Evolutionary conservation across 2,329 filamentous ascomycete genomes (phyloP), one percentile per base, ranked within the genome.

Genomic region (Achaetomium macrosporum): DNA sequence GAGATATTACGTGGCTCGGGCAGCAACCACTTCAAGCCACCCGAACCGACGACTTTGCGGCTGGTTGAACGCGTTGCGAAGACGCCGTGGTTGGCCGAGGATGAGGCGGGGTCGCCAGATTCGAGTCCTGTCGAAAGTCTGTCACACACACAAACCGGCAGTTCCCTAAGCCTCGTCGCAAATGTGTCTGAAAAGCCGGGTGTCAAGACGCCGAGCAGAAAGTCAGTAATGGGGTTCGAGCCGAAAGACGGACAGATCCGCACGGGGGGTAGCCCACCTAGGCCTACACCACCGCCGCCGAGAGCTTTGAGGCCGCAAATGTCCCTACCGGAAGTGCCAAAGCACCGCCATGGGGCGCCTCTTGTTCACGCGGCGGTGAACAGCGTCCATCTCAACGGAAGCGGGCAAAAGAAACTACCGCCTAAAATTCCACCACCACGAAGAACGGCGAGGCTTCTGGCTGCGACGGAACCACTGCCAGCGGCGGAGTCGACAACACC

Each of bases 111-210:
- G 67, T 45, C 51, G 8, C 66, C 75, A 59, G 67, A 71, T 41
- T 70, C 76, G 17, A 58, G 52, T 16, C 58, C 56, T 3, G 33
- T 60, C 8, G 57, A 46, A 2, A 87, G 83, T 55, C 74, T 92
- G 3, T 80, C 82, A 1, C 76, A 80, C 1, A 71, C 72, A 2
- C 81, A 87, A 47, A 79, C 78, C n/a, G 81, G 80, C 44, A 95
- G 89, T 65, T 83, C 78, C 63, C 73, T 89, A 59, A 91, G 87
- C 64, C 85, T 93, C 43, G 76, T 95, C 40, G 89, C 90, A 7
- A 81, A 82, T 11, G 86, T 90, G 42, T 88, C 79, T 66, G 89
- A 92, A 69, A 90, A 88, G 67, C 89, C 89, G 0, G 89, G 87
- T 1, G 82, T 92, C 19, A 84, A 90, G 63, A 90, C 89, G 16